Percentiles rank a stretch among this genome's conserved stretches.
phyloP scores from a whole-genome alignment of 768 basidiomycete genomes.

The Podaxis pistillaris region DNA sequence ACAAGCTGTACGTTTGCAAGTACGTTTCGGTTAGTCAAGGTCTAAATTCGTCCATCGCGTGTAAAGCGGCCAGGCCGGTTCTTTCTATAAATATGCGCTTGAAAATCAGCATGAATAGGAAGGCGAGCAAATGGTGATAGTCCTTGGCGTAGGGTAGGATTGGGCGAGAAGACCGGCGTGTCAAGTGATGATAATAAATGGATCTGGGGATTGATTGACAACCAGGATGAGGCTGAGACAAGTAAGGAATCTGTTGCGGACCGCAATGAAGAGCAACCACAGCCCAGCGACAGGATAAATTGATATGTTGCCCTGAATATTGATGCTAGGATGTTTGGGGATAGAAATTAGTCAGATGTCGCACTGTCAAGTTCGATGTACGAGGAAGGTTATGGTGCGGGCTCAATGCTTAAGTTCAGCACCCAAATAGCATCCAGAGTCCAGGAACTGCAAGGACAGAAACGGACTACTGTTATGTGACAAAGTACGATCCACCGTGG shows the following conservation, averaged over 20 bases:
- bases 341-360: neutral
- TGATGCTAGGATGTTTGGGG: neutral
- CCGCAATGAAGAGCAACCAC: neutral
- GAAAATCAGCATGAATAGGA: constrained; percentile 9
- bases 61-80: constrained; percentile 10
- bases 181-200: constrained; percentile 12
- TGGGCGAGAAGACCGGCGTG: constrained; percentile 14
- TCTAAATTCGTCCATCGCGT: constrained; percentile 9
- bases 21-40: constrained; percentile 8
- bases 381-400: neutral
- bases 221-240: constrained; percentile 11
- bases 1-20: constrained; percentile 4
- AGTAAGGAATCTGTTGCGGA: constrained; percentile 3
- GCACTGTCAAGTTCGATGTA: neutral
- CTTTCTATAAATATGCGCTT: constrained; percentile 9
- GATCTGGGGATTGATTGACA: constrained; percentile 10
- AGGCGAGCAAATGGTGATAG: constrained; percentile 15
- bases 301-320: constrained; percentile 2
- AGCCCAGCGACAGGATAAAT: constrained; percentile 5
- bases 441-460: constrained; percentile 5
- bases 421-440: neutral
- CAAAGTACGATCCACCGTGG: constrained; percentile 18
- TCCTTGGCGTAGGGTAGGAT: constrained; percentile 15
- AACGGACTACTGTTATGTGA: constrained; percentile 9
- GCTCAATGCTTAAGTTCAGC: neutral